These are phyloP conservation scores for Emergomyces orientalis DNA, from an alignment of 2,329 filamentous ascomycete species.

Conservation along the genomic window DNA sequence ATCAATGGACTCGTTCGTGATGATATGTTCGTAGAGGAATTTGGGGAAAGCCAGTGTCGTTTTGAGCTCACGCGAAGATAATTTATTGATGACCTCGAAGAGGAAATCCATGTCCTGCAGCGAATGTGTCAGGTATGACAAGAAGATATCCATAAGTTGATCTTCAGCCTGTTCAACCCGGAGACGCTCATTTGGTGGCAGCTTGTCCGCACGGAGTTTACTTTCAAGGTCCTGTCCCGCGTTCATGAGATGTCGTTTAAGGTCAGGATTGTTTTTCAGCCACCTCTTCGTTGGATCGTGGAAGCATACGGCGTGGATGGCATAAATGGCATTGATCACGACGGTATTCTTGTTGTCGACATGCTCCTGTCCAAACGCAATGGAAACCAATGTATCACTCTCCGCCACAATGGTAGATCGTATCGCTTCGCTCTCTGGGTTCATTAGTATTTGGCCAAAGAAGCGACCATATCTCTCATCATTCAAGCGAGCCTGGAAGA, in stretches of 20 bases:
- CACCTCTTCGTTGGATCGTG: conserved; percentile 57
- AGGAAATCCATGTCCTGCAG: conserved; percentile 72
- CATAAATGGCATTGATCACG: conserved; percentile 78
- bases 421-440: conserved; percentile 64
- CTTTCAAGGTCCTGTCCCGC: conserved; percentile 71
- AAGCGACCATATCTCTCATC: conserved; percentile 85
- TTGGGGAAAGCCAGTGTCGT: conserved; percentile 63
- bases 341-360: conserved; percentile 63
- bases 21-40: conserved; percentile 78
- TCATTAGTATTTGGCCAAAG: conserved; percentile 73
- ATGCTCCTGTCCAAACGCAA: conserved; percentile 54
- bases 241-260: conserved; percentile 51
- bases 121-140: conserved; percentile 65
- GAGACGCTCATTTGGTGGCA: conserved; percentile 65
- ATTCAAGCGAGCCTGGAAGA: conserved; percentile 68
- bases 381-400: conserved; percentile 60
- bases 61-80: conserved; percentile 76
- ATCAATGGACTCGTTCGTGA: conserved; percentile 73
- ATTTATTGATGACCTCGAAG: conserved; percentile 71
- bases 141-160: conserved; percentile 76
- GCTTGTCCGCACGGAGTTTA: conserved; percentile 58
- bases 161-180: conserved; percentile 83
- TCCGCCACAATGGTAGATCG: conserved; percentile 66
- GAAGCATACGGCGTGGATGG: conserved; percentile 68
- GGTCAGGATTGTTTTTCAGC: conserved; percentile 48